Conservation (phyloP, 2,329 filamentous ascomycete genomes). For the Calonectria pauciramosa region DNA sequence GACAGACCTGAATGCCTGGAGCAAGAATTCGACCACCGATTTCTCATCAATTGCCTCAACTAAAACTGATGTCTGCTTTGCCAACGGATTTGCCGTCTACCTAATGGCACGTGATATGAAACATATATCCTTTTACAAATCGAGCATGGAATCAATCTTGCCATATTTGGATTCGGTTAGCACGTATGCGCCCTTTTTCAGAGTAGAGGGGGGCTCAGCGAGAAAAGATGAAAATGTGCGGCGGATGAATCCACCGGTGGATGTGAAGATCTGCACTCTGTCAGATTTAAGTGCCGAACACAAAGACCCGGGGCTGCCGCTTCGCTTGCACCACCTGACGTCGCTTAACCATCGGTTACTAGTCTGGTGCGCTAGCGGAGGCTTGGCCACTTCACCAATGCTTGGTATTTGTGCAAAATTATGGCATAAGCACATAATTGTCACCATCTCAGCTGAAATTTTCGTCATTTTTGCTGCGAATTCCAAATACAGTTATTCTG, state of each 20-base stretch:
- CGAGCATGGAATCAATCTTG: not conserved
- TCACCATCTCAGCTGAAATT: not conserved
- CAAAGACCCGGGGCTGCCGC: not conserved
- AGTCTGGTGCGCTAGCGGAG: not conserved
- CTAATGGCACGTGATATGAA: not conserved
- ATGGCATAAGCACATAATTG: not conserved
- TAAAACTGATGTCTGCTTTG: not conserved
- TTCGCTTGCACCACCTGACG: not conserved
- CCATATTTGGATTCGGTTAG: not conserved
- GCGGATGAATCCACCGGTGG: not conserved
- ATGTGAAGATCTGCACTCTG: not conserved
- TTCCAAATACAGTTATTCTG: not conserved
- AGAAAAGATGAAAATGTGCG: not conserved
- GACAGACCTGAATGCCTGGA: not conserved
- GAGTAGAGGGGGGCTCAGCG: not conserved
- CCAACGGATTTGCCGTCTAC: not conserved
- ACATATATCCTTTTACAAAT: not conserved
- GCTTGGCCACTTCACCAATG: not conserved
- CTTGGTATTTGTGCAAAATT: not conserved
- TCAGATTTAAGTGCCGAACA: not conserved
- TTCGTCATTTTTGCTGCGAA: not conserved
- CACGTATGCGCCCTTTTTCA: not conserved
- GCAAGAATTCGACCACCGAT: not conserved
- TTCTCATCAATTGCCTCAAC: not conserved
- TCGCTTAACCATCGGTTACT: not conserved